These are phyloP conservation scores for Adansonia rubrostipa DNA, from an alignment of 441 rosid species.

Conservation along the genomic window DNA sequence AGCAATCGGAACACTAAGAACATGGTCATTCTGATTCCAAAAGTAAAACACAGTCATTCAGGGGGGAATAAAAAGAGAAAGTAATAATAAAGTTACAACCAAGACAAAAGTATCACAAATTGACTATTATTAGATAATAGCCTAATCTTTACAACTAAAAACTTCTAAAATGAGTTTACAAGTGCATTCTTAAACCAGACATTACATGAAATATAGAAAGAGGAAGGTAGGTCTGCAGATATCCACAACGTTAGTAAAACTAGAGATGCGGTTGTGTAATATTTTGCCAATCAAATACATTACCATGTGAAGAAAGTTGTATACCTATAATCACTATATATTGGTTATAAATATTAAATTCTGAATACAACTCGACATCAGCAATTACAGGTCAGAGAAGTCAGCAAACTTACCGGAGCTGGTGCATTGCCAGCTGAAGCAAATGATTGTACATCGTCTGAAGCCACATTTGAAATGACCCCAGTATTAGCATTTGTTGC, in stretches of 20 bases:
- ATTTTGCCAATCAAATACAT: conserved; percentile 5
- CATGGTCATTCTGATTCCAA: conserved; percentile 52
- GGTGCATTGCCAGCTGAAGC: conserved; percentile 52
- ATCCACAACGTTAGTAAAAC: neutral
- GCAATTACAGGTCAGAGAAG: neutral
- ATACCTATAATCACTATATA: neutral
- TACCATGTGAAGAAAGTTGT: neutral
- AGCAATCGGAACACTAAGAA: conserved; percentile 56
- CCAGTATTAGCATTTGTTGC: conserved; percentile 41
- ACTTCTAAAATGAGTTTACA: conserved; percentile 1
- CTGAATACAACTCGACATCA: neutral
- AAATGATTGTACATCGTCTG: conserved; percentile 51
- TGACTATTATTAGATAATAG: neutral
- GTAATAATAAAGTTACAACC: neutral
- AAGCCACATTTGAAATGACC: conserved; percentile 51
- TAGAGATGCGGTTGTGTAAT: neutral
- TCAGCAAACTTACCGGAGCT: conserved; percentile 52
- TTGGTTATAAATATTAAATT: conserved; percentile 3
- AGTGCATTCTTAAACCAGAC: neutral
- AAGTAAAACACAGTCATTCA: neutral
- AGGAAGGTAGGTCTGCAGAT: neutral
- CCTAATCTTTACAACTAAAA: conserved; percentile 4
- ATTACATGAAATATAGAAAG: neutral
- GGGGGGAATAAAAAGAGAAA: neutral
- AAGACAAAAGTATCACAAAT: neutral